Base-by-base conservation (phyloP, 495 filamentous ascomycete genomes). In the Neurospora tetrasperma region DNA sequence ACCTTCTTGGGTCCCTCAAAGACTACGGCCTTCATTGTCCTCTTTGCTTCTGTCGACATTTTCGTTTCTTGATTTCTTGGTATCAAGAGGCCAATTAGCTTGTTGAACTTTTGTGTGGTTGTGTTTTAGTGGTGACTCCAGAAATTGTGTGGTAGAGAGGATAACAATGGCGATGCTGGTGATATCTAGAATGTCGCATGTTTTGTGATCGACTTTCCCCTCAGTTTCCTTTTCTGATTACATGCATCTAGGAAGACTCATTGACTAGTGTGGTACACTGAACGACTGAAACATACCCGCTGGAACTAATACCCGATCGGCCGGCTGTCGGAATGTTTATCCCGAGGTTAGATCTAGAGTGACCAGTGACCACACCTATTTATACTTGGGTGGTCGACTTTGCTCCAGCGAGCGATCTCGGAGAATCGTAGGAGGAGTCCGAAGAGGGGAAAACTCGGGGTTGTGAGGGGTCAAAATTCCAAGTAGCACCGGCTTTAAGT, bases 11-110 rank as follows among this genome's bases (percentile, higher is more conserved):
- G 89, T 1, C 89, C 90, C 69, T 90, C 87, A 82, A 93, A 92
- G 70, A 92, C 86, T 31, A 93, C 88, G 20, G 91, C 90, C 78
- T 89, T 90, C 90, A 92, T 92, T 2, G 82, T 86, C 54, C 35
- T 66, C 11, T 59, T 59, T 7, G 48, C 23, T 62, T 62, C 54
- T 16, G 54, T 66, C 54, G 54, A 66, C 54, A 66, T 66, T 16
- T 62, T 35, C 6, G 7, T 1, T 18, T 27, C 2, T 62, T 62
- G 5, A 27, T 27, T 23, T 62, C 23, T 38, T 66, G 27, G 27
- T 18, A 18, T 66, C 18, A 11, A 59, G 20, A 27, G 23, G 20
- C 20, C 20, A 7, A 59, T 7, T 59, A 23, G 20, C 14, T 14
- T 27, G 20, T 27, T 59, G 23, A 59, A 27, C 11, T 27, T 59